Percentiles rank a stretch among this genome's conserved stretches.
Conservation (phyloP, 1,284 basidiomycete species). For the Trichosporon sp. region DNA sequence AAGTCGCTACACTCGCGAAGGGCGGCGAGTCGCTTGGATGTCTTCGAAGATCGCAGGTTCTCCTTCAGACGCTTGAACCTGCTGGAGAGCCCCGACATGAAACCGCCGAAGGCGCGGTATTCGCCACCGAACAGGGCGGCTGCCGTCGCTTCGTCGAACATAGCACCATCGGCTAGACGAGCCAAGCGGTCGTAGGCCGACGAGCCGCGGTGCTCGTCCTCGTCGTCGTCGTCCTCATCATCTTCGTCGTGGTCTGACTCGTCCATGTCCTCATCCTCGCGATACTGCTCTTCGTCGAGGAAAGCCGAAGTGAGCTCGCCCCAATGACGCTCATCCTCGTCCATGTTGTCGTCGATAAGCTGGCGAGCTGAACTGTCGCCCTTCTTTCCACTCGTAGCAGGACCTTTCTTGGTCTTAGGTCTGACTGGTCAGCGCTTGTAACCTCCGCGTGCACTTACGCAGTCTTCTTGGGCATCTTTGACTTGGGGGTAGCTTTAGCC, state of each 20-base stretch:
- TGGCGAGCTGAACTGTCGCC: conserved; percentile 48
- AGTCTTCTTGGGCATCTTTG: conserved; percentile 39
- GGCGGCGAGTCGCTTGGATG: conserved; percentile 75
- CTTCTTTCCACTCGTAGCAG: conserved; percentile 33
- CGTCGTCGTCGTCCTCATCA: conserved; percentile 31
- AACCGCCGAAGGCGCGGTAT: conserved; percentile 63
- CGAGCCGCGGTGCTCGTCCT: conserved; percentile 31
- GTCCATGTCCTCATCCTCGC: conserved; percentile 69
- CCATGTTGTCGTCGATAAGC: conserved; percentile 61
- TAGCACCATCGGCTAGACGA: conserved; percentile 51
- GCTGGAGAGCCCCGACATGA: conserved; percentile 77
- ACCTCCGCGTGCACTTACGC: conserved; percentile 20
- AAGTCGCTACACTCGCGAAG: conserved; percentile 92
- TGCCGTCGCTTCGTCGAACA: conserved; percentile 65
- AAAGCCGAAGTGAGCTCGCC: conserved; percentile 28
- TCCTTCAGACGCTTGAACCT: conserved; percentile 83
- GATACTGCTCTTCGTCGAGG: conserved; percentile 45
- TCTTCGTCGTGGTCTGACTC: conserved; percentile 54
- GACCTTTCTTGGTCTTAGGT: conserved; percentile 29
- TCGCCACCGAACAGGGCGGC: conserved; percentile 58
- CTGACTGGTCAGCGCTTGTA: conserved; percentile 12
- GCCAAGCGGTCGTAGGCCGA: conserved; percentile 36
- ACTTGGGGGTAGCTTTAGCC: conserved; percentile 28
- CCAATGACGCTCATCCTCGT: conserved; percentile 53
- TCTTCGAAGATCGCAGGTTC: conserved; percentile 77